Percentiles rank a stretch among this genome's conserved stretches.
Evolutionary conservation across 1,139 yeast genomes (phyloP).

Genomic region (Yamadazyma dendronema): DNA sequence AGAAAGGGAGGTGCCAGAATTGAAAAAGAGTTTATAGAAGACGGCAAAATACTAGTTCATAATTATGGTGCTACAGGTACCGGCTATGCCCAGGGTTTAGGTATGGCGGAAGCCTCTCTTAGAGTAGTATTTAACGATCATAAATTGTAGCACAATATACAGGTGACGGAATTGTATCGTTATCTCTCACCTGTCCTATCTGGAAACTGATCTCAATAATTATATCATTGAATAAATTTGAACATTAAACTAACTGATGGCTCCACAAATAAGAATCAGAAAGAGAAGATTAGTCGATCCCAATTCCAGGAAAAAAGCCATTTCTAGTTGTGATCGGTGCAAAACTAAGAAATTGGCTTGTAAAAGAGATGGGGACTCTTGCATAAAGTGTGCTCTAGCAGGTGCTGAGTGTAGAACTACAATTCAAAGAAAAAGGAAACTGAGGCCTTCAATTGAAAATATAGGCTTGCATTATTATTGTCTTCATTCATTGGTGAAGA

Average conservation of each 20-base stretch:
- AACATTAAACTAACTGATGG: neutral
- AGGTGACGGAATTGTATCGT: neutral
- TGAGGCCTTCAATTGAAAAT: constrained; percentile 36
- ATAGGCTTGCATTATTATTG: constrained; percentile 41
- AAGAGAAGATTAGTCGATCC: constrained; percentile 18
- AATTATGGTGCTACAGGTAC: constrained; percentile 50
- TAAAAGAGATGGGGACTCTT: constrained; percentile 17
- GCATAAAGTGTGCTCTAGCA: constrained; percentile 5
- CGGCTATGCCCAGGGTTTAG: constrained; percentile 49
- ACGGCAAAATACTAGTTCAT: constrained; percentile 34
- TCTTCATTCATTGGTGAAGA: constrained; percentile 30
- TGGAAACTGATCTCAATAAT: neutral
- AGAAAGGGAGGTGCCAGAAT: constrained; percentile 69
- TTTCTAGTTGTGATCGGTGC: constrained; percentile 46
- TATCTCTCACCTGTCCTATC: neutral
- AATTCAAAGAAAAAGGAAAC: constrained; percentile 7
- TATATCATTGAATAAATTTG: neutral
- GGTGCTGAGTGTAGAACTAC: constrained; percentile 8
- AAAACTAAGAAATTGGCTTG: constrained; percentile 42
- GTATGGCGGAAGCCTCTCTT: constrained; percentile 36
- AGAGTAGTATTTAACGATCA: constrained; percentile 15
- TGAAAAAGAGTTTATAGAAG: constrained; percentile 43
- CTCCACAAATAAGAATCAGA: constrained; percentile 17
- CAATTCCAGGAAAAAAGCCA: constrained; percentile 21
- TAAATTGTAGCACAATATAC: constrained; percentile 7